Conservation (phyloP, 1,284 basidiomycete species). For the Chiua sp. region DNA sequence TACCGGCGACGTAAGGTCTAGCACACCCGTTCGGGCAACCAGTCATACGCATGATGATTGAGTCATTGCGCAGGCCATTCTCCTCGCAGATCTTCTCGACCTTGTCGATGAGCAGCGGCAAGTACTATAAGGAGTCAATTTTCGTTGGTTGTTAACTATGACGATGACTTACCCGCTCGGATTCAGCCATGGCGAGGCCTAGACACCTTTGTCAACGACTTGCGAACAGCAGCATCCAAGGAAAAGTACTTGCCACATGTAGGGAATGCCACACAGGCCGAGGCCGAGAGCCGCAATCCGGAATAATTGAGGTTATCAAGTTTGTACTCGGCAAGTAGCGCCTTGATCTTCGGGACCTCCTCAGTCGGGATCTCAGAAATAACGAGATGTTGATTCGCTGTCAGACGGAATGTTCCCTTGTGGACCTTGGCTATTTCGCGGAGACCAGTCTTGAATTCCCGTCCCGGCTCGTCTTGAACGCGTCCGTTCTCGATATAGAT, state of each 20-base stretch:
- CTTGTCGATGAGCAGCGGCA: constrained; percentile 95
- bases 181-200: constrained; percentile 96
- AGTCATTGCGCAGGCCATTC: constrained; percentile 90
- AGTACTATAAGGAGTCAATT: constrained; percentile 61
- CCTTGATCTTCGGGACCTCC: constrained; percentile 81
- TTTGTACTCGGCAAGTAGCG: constrained; percentile 84
- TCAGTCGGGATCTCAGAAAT: constrained; percentile 83
- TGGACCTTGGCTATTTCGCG: constrained; percentile 93
- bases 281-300: constrained; percentile 84
- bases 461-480: constrained; percentile 90
- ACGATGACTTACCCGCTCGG: constrained; percentile 68
- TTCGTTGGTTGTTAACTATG: not conserved
- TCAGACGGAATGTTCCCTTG: constrained; percentile 93
- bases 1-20: constrained; percentile 91
- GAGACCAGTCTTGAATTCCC: constrained; percentile 93
- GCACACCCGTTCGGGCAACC: constrained; percentile 96
- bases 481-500: constrained; percentile 98
- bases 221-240: not conserved
- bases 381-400: constrained; percentile 95
- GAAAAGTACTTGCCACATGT: constrained; percentile 74
- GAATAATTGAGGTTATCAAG: constrained; percentile 89
- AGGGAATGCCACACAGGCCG: constrained; percentile 98
- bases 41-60: constrained; percentile 98
- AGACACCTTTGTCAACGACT: constrained; percentile 9
- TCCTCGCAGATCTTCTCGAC: constrained; percentile 96